Evolutionary conservation across 352 stramenopile genomes (phyloP).

Genomic region (Thraustotheca clavata): DNA sequence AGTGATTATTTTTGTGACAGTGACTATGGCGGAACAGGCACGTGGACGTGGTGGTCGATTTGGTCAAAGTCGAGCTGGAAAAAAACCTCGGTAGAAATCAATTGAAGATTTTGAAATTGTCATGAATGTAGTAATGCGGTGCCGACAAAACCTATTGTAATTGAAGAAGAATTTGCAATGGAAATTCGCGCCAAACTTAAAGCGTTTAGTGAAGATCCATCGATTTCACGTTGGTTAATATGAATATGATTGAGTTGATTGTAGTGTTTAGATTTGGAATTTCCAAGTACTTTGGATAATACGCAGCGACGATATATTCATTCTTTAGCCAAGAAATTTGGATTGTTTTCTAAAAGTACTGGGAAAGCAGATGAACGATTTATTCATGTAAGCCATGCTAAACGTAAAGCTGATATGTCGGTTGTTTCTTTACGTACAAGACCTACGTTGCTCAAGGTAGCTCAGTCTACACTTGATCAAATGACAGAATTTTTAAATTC

Average conservation of each 20-base stretch:
- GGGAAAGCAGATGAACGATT: constrained; percentile 55
- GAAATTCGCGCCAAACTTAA: constrained; percentile 47
- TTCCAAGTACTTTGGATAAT: constrained; percentile 56
- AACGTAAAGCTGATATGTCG: constrained; percentile 76
- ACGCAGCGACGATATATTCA: constrained; percentile 76
- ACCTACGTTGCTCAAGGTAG: constrained; percentile 36
- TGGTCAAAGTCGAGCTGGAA: constrained; percentile 19
- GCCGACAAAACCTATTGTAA: constrained; percentile 6
- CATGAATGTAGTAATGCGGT: neutral
- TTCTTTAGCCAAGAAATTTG: constrained; percentile 67
- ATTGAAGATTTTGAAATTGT: neutral
- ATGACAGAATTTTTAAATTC: constrained; percentile 32
- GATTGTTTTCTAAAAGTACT: constrained; percentile 75
- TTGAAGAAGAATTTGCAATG: constrained; percentile 70
- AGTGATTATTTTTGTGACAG: too few relatives aligned
- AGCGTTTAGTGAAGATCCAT: constrained; percentile 50
- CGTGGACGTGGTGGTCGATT: neutral
- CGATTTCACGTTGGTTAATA: neutral
- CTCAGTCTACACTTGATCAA: constrained; percentile 33
- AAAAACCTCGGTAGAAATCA: constrained; percentile 1
- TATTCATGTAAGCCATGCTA: constrained; percentile 71
- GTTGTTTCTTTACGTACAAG: constrained; percentile 47
- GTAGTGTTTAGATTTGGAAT: constrained; percentile 47
- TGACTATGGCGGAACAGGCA: too few relatives aligned
- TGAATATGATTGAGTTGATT: neutral